A percentile compares a stretch with the other conserved stretches of the same genome.
Evolutionary conservation across 305 asterid genomes (phyloP).

Genomic region (Solanum chacoense): DNA sequence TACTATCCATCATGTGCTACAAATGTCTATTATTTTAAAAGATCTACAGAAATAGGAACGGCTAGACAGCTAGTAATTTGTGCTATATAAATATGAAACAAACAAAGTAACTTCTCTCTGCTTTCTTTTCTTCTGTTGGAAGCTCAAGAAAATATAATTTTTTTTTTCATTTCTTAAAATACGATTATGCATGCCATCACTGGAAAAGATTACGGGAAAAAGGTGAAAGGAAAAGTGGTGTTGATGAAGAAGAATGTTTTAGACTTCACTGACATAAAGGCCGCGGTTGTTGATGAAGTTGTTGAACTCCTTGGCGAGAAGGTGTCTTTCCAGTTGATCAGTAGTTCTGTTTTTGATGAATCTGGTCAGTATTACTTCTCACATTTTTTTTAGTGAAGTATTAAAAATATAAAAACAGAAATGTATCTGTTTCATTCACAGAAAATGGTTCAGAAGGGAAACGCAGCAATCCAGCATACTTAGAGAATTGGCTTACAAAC

Average conservation of each 20-base stretch:
- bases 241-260: slow-evolving; percentile 36
- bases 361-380: not conserved
- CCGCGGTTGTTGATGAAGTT: slow-evolving; percentile 26
- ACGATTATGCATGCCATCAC: not conserved
- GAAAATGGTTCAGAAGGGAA: slow-evolving; percentile 29
- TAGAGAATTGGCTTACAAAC: slow-evolving; percentile 29
- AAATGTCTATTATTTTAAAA: not conserved
- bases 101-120: not conserved
- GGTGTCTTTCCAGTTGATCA: slow-evolving; percentile 37
- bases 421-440: not conserved
- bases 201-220: slow-evolving; percentile 21
- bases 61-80: not conserved
- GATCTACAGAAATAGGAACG: not conserved
- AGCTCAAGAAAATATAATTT: not conserved
- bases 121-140: not conserved
- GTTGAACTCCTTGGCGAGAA: slow-evolving; percentile 33
- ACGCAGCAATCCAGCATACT: slow-evolving; percentile 37
- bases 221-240: slow-evolving; percentile 44
- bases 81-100: not conserved
- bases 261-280: slow-evolving; percentile 17
- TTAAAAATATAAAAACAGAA: too few species aligned
- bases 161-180: not conserved
- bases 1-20: not conserved
- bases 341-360: not conserved
- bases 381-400: not conserved